phyloP scores from a whole-genome alignment of 805 yeast species.

The Vanderwaltozyma polyspora region DNA sequence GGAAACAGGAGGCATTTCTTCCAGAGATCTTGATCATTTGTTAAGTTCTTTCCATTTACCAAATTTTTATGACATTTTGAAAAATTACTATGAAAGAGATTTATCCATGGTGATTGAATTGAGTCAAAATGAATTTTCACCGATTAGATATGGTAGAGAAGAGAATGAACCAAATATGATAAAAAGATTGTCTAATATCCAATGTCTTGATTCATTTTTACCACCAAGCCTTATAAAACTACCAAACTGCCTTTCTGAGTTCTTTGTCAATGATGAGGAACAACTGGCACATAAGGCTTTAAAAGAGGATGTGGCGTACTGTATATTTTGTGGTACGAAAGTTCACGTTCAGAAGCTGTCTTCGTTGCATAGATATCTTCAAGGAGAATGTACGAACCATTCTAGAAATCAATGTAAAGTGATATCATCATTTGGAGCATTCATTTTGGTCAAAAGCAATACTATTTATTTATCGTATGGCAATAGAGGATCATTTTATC shows the following conservation, averaged over 20 bases:
- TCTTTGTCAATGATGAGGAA: conserved; percentile 15
- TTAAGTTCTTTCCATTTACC: not conserved
- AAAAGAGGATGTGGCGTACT: conserved; percentile 63
- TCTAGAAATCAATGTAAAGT: conserved; percentile 42
- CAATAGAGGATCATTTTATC: conserved; percentile 66
- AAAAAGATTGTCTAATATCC: not conserved
- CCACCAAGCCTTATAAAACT: conserved; percentile 5
- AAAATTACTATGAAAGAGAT: not conserved
- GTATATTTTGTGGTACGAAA: conserved; percentile 68
- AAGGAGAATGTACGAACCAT: conserved; percentile 79
- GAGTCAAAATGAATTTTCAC: not conserved
- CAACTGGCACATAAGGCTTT: conserved; percentile 31
- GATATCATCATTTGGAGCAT: conserved; percentile 16
- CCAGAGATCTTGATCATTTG: not conserved
- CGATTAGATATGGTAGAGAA: not conserved
- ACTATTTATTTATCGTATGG: conserved; percentile 43
- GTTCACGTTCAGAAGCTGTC: conserved; percentile 56
- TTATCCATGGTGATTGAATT: not conserved
- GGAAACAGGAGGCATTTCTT: not conserved
- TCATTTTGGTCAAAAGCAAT: conserved; percentile 18
- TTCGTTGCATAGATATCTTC: conserved; percentile 32
- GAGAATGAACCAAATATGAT: not conserved
- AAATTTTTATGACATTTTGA: not conserved
- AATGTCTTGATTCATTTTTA: conserved; percentile 2
- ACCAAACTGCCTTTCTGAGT: conserved; percentile 8